Evolutionary conservation across 768 basidiomycete species (phyloP).

Genomic region (Mrakia frigida): DNA sequence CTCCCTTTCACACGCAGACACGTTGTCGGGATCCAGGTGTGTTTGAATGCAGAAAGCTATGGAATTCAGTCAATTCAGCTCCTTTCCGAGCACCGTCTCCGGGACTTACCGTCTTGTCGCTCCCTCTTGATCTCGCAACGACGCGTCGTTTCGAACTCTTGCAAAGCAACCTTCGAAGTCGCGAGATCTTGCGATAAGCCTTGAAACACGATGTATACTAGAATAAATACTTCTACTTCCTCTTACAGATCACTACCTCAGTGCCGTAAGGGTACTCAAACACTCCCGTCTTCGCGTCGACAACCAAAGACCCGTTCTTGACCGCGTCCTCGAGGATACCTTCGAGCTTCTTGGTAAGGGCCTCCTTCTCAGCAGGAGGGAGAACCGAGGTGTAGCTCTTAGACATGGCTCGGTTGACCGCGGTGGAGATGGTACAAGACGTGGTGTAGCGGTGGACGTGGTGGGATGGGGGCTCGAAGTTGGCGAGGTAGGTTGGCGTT

Average conservation of each 20-base stretch:
- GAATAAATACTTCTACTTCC: background rate
- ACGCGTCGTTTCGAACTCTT: no score
- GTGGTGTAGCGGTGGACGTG: background rate
- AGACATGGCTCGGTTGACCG: conserved; percentile 12
- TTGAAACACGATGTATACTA: no score
- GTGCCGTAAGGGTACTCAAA: conserved; percentile 24
- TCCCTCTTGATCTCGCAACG: no score
- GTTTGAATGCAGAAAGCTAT: no score
- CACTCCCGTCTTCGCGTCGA: background rate
- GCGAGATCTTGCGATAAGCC: no score
- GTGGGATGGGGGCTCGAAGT: background rate
- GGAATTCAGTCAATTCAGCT: no score
- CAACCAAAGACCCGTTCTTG: background rate
- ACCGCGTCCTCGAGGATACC: background rate
- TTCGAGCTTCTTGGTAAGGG: background rate
- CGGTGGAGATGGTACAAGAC: background rate
- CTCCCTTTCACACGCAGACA: no score
- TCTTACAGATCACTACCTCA: conserved; percentile 10
- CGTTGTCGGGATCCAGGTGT: no score
- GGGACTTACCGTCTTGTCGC: no score
- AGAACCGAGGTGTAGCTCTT: conserved; percentile 20
- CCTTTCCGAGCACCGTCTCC: no score
- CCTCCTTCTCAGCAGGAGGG: conserved; percentile 1
- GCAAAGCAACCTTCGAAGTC: no score
- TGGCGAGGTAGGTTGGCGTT: conserved; percentile 9